Conservation (phyloP, 306 rosid species). For the Clitoria ternatea region DNA sequence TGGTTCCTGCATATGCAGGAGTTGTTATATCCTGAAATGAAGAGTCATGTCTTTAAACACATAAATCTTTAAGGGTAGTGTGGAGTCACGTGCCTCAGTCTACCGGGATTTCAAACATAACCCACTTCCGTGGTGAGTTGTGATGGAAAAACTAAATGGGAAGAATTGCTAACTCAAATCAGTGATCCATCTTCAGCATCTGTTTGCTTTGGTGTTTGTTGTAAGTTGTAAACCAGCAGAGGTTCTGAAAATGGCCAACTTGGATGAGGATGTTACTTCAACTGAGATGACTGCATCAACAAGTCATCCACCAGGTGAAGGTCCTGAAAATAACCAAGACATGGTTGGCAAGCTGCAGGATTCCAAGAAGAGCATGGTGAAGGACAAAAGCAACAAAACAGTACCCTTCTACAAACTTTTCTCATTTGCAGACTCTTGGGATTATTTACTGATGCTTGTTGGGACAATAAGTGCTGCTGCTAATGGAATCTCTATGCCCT, state of each 20-base stretch:
- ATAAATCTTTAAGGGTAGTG: too few species aligned
- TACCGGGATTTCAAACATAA: too few species aligned
- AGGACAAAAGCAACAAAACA: slow-evolving; percentile 32
- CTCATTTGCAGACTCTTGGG: slow-evolving; percentile 71
- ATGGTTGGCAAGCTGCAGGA: slow-evolving; percentile 21
- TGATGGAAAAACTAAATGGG: background rate
- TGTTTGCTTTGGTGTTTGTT: too few species aligned
- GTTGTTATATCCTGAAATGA: too few species aligned
- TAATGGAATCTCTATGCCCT: slow-evolving; percentile 51
- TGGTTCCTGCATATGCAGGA: too few species aligned
- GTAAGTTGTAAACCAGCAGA: too few species aligned
- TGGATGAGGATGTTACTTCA: slow-evolving; percentile 25
- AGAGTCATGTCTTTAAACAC: too few species aligned
- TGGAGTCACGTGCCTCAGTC: too few species aligned
- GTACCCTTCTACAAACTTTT: slow-evolving; percentile 70
- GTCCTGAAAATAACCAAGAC: slow-evolving; percentile 14
- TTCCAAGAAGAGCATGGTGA: slow-evolving; percentile 29
- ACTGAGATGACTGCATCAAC: slow-evolving; percentile 29
- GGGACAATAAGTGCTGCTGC: slow-evolving; percentile 61
- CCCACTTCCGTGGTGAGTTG: background rate
- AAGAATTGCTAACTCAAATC: too few species aligned
- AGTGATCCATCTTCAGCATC: too few species aligned
- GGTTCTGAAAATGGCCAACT: too few species aligned
- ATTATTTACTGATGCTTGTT: slow-evolving; percentile 47
- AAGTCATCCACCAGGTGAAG: slow-evolving; percentile 12